Evolutionary conservation across 129 eudicot genomes (phyloP).

Genomic region (Centrapalus pauciflorus): DNA sequence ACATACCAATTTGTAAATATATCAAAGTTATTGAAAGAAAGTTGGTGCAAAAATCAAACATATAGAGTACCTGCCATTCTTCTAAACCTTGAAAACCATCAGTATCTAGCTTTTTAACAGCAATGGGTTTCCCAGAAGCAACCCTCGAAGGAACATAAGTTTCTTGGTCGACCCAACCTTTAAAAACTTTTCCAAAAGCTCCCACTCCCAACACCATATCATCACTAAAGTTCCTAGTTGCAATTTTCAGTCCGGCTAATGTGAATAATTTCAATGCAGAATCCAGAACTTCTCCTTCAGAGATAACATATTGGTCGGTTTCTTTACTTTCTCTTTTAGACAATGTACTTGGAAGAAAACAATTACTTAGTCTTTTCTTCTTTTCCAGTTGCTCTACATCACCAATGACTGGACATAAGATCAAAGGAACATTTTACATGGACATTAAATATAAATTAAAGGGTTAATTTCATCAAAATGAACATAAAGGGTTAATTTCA

Average conservation of each 20-base stretch:
- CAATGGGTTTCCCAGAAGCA: slow-evolving; percentile 27
- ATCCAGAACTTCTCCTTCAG: slow-evolving; percentile 6
- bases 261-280: slow-evolving; percentile 29
- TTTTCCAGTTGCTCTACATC: background rate
- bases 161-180: slow-evolving; percentile 29
- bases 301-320: background rate
- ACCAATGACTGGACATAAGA: background rate
- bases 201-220: slow-evolving; percentile 28
- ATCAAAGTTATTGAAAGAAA: background rate
- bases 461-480: too few species aligned
- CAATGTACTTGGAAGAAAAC: background rate
- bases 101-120: slow-evolving; percentile 22
- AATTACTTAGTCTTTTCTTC: background rate
- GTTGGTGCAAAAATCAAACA: background rate
- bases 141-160: slow-evolving; percentile 15
- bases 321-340: slow-evolving; percentile 16
- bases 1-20: slow-evolving; percentile 1
- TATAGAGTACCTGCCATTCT: slow-evolving; percentile 35
- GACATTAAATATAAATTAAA: too few species aligned
- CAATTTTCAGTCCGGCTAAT: slow-evolving; percentile 27
- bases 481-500: too few species aligned
- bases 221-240: slow-evolving; percentile 31
- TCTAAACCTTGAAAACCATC: slow-evolving; percentile 14
- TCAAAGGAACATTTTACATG: too few species aligned
- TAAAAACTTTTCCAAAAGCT: slow-evolving; percentile 29